Evolutionary conservation across 2,329 filamentous ascomycete species (phyloP), one percentile per base, ranked within the genome.

Genomic region (Chaetomium strumarium): DNA sequence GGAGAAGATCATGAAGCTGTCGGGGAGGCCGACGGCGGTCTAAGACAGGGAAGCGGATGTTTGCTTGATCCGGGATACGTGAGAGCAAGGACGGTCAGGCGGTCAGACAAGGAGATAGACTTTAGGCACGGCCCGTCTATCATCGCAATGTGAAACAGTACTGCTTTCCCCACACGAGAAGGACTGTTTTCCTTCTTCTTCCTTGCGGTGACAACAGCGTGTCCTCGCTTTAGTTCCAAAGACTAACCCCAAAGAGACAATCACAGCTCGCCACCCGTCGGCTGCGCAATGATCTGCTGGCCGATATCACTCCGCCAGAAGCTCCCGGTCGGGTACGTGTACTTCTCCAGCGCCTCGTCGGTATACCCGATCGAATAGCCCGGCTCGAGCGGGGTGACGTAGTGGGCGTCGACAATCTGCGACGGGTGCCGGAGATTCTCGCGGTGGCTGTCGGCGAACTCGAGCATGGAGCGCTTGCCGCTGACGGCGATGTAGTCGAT

Each of bases 381-480:
- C 0, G 90, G 78, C 67, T 90, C 84, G 58, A 74, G 84, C 0
- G 91, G 90, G 1, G 91, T 96, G 60, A 86, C 86, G 72, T 95
- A 95, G 70, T 90, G 93, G 4, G 90, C 91, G 60, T 90, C 84
- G 71, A 84, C 83, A 63, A 96, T 89, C 51, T 85, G 79, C 2
- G 83, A 80, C 1, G 90, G 90, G 69, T 95, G 80, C 65, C 89
- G 74, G 68, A 96, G 96, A 72, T 96, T 90, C 78, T 96, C 90
- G 70, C 96, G 91, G 64, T 96, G 72, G 70, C 95, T 89, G 67
- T 96, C 90, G 20, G 96, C 90, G 70, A 91, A 96, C 75, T 96
- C 91, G 52, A 96, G 74, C 43, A 96, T 81, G 24, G 84, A 88
- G 66, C 83, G 79, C 76, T 90, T 88, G 16, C 88, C 90, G 55